Percentiles rank a stretch among this genome's conserved stretches.
phyloP scores from a whole-genome alignment of 495 filamentous ascomycete species.

The Tuber magnatum region DNA sequence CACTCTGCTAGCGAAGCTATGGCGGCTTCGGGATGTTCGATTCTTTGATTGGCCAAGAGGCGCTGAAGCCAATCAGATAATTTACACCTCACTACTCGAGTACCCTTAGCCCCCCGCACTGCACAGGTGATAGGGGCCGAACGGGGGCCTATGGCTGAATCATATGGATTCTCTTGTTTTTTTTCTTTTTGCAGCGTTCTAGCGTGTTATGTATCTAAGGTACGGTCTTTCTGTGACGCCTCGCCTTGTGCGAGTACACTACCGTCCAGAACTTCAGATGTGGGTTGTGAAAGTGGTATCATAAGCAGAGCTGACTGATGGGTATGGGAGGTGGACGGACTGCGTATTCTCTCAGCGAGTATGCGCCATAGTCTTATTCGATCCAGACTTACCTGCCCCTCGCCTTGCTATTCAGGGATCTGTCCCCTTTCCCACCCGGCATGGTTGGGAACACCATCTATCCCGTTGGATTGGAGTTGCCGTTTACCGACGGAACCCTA shows the following conservation, averaged over 20 bases:
- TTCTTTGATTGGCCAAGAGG: not conserved
- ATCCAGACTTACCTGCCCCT: not conserved
- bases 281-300: not conserved
- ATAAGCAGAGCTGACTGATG: not conserved
- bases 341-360: not conserved
- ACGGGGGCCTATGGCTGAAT: not conserved
- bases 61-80: not conserved
- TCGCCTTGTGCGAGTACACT: no score
- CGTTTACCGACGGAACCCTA: not conserved
- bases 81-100: not conserved
- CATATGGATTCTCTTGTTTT: not conserved
- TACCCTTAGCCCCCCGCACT: no score
- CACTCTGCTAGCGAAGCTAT: not conserved
- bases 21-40: not conserved
- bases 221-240: not conserved
- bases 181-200: not conserved
- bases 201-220: not conserved
- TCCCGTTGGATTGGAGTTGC: not conserved
- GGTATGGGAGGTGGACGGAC: not conserved
- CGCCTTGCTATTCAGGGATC: not conserved
- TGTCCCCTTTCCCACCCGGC: not conserved
- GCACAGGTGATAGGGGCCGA: not conserved
- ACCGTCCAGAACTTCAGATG: not conserved
- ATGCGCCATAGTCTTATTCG: not conserved
- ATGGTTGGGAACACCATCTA: not conserved